Percentiles rank a stretch among this genome's conserved stretches.
Conservation (phyloP, 2,329 filamentous ascomycete genomes). For the Exserohilum turcica region DNA sequence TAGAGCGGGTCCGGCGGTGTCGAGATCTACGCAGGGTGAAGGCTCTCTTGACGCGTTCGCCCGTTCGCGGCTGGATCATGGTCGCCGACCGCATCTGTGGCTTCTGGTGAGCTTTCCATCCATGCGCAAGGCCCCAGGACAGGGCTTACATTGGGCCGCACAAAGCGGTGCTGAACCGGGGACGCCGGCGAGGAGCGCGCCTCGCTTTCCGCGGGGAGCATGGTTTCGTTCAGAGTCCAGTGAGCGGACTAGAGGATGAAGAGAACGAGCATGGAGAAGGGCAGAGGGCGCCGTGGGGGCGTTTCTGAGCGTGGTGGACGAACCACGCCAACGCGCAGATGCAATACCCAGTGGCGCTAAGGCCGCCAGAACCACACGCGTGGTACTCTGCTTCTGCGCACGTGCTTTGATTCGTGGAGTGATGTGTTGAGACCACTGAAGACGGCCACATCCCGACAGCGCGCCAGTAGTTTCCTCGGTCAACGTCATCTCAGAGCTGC, state of each 20-base stretch:
- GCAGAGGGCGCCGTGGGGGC: conserved; percentile 9
- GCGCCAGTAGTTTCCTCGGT: neutral
- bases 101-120: conserved; percentile 24
- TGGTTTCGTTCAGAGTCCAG: neutral
- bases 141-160: conserved; percentile 44
- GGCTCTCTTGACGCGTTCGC: conserved; percentile 78
- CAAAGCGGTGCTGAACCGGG: conserved; percentile 42
- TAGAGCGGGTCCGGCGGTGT: conserved; percentile 51
- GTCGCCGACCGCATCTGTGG: conserved; percentile 77
- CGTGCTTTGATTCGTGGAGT: neutral
- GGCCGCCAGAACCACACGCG: conserved; percentile 17
- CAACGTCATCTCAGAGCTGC: neutral
- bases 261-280: neutral
- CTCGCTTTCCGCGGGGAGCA: conserved; percentile 34
- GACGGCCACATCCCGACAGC: neutral
- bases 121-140: neutral
- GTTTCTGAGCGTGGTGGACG: conserved; percentile 4
- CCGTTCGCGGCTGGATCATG: conserved; percentile 83
- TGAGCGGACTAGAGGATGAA: conserved; percentile 18
- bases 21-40: conserved; percentile 69
- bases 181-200: conserved; percentile 36
- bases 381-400: neutral
- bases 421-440: neutral
- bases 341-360: conserved; percentile 21
- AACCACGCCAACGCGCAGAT: conserved; percentile 21